phyloP scores from a whole-genome alignment of 208 protist species.

The Dictyostelium gargantuum region DNA sequence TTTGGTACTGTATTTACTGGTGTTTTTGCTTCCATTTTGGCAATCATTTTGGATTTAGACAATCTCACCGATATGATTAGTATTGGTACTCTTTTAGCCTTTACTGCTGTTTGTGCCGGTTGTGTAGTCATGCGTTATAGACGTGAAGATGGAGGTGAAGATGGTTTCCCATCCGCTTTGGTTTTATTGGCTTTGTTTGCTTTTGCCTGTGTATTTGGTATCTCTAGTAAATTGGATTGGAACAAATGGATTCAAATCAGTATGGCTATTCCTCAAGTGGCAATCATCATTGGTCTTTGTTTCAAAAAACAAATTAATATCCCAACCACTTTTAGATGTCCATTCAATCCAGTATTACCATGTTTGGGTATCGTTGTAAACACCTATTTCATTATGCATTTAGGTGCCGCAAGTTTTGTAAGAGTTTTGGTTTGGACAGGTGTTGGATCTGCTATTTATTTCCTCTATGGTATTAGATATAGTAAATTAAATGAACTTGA shows the following conservation, averaged over 20 bases:
- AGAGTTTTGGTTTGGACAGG: conserved; percentile 64
- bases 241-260: neutral
- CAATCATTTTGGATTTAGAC: conserved; percentile 64
- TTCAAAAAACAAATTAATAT: conserved; percentile 37
- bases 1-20: conserved; percentile 73
- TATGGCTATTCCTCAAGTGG: neutral
- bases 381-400: conserved; percentile 70
- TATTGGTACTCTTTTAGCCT: conserved; percentile 76
- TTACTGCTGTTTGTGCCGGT: conserved; percentile 75
- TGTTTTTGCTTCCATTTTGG: conserved; percentile 32
- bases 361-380: conserved; percentile 72
- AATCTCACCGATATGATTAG: conserved; percentile 71
- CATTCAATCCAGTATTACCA: conserved; percentile 67
- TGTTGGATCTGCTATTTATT: conserved; percentile 70
- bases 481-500: conserved; percentile 48
- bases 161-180: neutral
- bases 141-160: neutral
- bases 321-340: conserved; percentile 48
- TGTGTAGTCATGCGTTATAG: conserved; percentile 57
- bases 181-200: conserved; percentile 8
- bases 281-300: neutral
- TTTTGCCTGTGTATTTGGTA: neutral
- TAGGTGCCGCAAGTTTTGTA: conserved; percentile 41
- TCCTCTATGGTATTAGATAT: conserved; percentile 73
- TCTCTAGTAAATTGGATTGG: neutral